These are phyloP conservation scores for Colletotrichum destructivum DNA, from an alignment of 2,329 filamentous ascomycete species.

Conservation along the genomic window DNA sequence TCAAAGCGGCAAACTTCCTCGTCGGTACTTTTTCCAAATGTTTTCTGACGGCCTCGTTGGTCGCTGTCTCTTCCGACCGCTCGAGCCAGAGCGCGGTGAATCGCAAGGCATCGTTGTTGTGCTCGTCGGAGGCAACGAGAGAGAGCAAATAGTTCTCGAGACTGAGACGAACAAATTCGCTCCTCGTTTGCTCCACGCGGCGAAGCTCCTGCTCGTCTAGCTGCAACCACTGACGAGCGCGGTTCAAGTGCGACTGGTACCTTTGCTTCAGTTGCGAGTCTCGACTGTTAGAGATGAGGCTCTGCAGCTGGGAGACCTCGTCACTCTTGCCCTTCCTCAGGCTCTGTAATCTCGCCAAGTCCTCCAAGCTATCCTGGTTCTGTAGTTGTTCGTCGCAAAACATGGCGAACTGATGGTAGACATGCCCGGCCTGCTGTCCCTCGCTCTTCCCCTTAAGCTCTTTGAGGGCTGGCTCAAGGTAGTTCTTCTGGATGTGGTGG, in stretches of 20 bases:
- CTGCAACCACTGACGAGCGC: slow-evolving; percentile 90
- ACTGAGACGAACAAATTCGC: slow-evolving; percentile 88
- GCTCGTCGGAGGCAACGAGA: slow-evolving; percentile 86
- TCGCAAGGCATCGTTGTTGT: slow-evolving; percentile 90
- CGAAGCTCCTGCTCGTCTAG: slow-evolving; percentile 91
- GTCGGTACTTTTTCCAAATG: slow-evolving; percentile 84
- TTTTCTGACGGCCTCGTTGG: slow-evolving; percentile 82
- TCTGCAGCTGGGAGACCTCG: slow-evolving; percentile 82
- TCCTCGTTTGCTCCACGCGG: slow-evolving; percentile 81
- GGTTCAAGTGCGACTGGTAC: slow-evolving; percentile 74
- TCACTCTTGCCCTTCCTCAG: slow-evolving; percentile 85
- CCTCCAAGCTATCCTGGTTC: slow-evolving; percentile 86
- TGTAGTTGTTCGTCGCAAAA: slow-evolving; percentile 97
- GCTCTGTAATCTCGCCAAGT: slow-evolving; percentile 84
- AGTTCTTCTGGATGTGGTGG: slow-evolving; percentile 88
- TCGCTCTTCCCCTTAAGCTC: slow-evolving; percentile 80
- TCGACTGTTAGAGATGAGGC: slow-evolving; percentile 65
- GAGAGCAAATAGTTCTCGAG: slow-evolving; percentile 94
- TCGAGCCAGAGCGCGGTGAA: slow-evolving; percentile 97
- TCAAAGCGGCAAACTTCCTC: slow-evolving; percentile 90
- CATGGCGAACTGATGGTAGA: slow-evolving; percentile 93
- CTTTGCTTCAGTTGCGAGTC: slow-evolving; percentile 69
- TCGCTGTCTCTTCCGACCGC: slow-evolving; percentile 80
- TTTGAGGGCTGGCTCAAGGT: slow-evolving; percentile 86
- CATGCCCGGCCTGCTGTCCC: slow-evolving; percentile 84